phyloP scores from a whole-genome alignment of 495 filamentous ascomycete genomes.

The Aspergillus sclerotioniger region DNA sequence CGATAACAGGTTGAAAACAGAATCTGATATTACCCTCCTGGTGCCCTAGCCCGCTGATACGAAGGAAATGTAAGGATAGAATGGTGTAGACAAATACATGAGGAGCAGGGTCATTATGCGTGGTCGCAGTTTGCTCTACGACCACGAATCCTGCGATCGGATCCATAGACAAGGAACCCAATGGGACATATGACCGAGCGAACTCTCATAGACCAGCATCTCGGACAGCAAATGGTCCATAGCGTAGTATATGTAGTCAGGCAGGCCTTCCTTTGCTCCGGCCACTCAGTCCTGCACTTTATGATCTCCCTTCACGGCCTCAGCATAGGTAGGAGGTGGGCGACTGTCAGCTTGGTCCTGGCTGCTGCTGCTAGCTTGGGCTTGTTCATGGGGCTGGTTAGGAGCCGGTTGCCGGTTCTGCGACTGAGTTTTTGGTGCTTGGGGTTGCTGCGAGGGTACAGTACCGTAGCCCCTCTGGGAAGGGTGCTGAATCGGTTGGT shows the following conservation, averaged over 20 bases:
- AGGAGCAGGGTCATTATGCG: slow-evolving; percentile 1
- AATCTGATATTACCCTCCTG: background rate
- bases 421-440: slow-evolving; percentile 18
- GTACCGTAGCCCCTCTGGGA: slow-evolving; percentile 44
- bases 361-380: slow-evolving; percentile 30
- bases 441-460: slow-evolving; percentile 28
- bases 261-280: background rate
- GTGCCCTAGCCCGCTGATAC: background rate
- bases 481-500: slow-evolving; percentile 40
- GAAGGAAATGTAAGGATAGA: background rate
- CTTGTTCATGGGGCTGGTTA: slow-evolving; percentile 26
- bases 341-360: slow-evolving; percentile 31
- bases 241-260: background rate
- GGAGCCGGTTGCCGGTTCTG: slow-evolving; percentile 21
- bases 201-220: background rate
- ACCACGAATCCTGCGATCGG: background rate
- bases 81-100: background rate
- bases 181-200: background rate
- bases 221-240: background rate
- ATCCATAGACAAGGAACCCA: background rate
- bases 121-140: background rate
- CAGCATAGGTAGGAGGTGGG: slow-evolving; percentile 76
- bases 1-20: background rate
- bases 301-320: slow-evolving; percentile 82
- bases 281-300: slow-evolving; percentile 74